Conservation (phyloP, 768 basidiomycete genomes). For the Xerocomellus amylosporus region DNA sequence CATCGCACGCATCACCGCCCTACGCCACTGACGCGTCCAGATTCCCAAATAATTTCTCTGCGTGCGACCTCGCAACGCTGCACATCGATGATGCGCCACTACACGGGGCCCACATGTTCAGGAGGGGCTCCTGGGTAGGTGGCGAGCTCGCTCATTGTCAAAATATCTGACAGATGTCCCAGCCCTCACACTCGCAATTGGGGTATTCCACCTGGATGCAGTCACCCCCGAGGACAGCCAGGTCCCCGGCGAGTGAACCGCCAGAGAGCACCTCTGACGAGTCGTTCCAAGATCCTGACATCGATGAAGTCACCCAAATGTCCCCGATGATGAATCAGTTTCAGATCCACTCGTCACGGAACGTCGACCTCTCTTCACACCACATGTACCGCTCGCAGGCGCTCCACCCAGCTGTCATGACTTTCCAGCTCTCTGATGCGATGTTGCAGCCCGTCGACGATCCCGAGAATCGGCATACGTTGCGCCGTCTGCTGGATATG, state of each 20-base stretch:
- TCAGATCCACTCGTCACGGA: conserved; percentile 22
- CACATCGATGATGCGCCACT: conserved; percentile 11
- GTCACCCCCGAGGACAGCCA: conserved; percentile 7
- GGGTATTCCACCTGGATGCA: conserved; percentile 16
- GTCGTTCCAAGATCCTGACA: conserved; percentile 30
- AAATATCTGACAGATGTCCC: conserved; percentile 17
- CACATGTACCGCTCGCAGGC: conserved; percentile 12
- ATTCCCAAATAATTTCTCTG: conserved; percentile 4
- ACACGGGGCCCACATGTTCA: conserved; percentile 11
- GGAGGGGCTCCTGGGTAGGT: conserved; percentile 29
- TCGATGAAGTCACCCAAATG: conserved; percentile 26
- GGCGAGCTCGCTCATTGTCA: not conserved
- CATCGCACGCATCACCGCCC: conserved; percentile 19
- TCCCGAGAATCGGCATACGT: conserved; percentile 24
- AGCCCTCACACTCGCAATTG: conserved; percentile 20
- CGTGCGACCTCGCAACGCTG: conserved; percentile 10
- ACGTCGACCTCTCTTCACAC: not conserved
- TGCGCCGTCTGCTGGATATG: conserved; percentile 17
- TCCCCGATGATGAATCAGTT: conserved; percentile 34
- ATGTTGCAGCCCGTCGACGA: conserved; percentile 26
- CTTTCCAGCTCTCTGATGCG: conserved; percentile 29
- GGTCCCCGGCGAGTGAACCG: conserved; percentile 31
- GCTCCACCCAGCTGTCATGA: conserved; percentile 29
- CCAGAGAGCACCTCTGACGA: conserved; percentile 31
- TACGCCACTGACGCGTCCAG: conserved; percentile 14